phyloP scores from a whole-genome alignment of 2,329 filamentous ascomycete species.

The Neoscytalidium dimidiatum region DNA sequence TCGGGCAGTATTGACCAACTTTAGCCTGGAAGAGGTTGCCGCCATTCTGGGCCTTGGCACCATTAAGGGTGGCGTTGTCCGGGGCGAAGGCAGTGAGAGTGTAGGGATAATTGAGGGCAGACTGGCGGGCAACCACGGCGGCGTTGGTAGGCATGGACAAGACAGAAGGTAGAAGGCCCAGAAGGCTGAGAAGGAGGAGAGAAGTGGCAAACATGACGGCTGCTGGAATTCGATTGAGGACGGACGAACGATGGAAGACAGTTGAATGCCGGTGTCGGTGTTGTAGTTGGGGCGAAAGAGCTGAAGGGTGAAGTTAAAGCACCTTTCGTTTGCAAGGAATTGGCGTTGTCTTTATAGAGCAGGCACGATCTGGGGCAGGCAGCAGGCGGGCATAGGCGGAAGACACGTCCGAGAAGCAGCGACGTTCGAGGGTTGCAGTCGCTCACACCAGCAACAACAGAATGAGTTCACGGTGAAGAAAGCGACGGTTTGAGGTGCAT shows the following conservation, averaged over 20 bases:
- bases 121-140: background rate
- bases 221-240: background rate
- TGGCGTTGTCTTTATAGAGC: background rate
- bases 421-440: constrained; percentile 5
- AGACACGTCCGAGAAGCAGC: background rate
- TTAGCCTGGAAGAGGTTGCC: constrained; percentile 22
- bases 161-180: background rate
- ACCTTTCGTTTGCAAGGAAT: background rate
- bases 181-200: background rate
- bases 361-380: background rate
- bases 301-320: background rate
- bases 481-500: background rate
- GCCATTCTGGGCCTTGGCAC: constrained; percentile 24
- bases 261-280: background rate
- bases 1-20: constrained; percentile 23
- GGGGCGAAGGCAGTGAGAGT: constrained; percentile 24
- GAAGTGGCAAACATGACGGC: constrained; percentile 2
- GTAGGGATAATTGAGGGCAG: background rate
- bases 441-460: background rate
- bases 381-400: background rate
- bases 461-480: background rate
- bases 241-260: background rate
- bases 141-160: background rate
- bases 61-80: constrained; percentile 22
- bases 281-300: background rate